These are phyloP conservation scores for Cyclotella distinguenda DNA, from an alignment of 108 stramenopile species.

Conservation along the genomic window DNA sequence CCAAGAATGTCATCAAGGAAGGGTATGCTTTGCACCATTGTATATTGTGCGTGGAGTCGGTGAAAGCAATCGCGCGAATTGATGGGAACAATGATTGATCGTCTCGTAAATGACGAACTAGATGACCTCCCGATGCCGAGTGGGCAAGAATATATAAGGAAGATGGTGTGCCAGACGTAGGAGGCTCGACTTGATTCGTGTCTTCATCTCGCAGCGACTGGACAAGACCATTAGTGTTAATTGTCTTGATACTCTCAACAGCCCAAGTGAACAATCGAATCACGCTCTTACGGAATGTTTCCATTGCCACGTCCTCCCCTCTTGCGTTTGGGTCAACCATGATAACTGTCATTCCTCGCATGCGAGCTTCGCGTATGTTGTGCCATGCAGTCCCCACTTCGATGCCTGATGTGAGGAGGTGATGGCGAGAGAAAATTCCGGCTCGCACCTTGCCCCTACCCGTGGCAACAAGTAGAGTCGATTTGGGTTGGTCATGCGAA, in stretches of 20 bases:
- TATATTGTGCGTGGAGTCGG: slow-evolving; percentile 84
- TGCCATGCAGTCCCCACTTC: slow-evolving; percentile 42
- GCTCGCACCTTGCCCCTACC: slow-evolving; percentile 42
- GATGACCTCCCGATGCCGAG: slow-evolving; percentile 37
- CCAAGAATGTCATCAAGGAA: slow-evolving; percentile 30
- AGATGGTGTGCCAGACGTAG: not conserved
- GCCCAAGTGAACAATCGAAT: slow-evolving; percentile 17
- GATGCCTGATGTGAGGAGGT: slow-evolving; percentile 37
- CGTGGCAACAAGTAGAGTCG: slow-evolving; percentile 37
- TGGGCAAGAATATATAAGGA: slow-evolving; percentile 42
- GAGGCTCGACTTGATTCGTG: not conserved
- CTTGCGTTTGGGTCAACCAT: slow-evolving; percentile 39
- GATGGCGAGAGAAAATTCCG: slow-evolving; percentile 36
- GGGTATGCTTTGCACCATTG: slow-evolving; percentile 69
- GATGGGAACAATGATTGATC: slow-evolving; percentile 51
- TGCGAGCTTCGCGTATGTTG: slow-evolving; percentile 33
- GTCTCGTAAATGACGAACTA: slow-evolving; percentile 37
- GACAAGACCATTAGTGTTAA: not conserved
- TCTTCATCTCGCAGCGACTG: not conserved
- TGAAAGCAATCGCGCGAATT: slow-evolving; percentile 77
- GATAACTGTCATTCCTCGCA: slow-evolving; percentile 19
- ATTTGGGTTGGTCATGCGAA: slow-evolving; percentile 5
- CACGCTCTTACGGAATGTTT: slow-evolving; percentile 33
- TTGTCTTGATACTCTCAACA: not conserved
- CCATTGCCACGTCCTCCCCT: slow-evolving; percentile 32